These are phyloP conservation scores for Colletotrichum sp. DNA, from an alignment of 2,329 filamentous ascomycete species.

Conservation along the genomic window DNA sequence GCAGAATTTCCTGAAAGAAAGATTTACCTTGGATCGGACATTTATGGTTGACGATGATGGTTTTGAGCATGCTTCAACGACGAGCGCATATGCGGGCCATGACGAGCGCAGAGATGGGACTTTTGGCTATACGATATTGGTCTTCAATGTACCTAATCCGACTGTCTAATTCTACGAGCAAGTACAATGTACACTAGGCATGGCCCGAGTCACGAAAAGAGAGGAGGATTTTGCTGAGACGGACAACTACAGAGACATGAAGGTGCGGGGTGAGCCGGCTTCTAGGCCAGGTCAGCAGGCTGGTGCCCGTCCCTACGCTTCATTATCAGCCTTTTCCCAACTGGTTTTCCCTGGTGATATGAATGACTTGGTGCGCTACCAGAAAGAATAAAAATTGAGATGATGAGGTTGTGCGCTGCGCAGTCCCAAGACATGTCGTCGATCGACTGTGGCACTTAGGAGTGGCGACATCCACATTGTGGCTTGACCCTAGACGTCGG, in stretches of 20 bases:
- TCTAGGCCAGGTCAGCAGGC: background rate
- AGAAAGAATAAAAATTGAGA: background rate
- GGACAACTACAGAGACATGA: background rate
- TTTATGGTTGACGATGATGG: background rate
- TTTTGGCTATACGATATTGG: background rate
- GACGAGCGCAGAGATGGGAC: background rate
- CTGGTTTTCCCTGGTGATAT: background rate
- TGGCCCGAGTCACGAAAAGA: background rate
- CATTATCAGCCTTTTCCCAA: background rate
- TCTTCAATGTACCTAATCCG: slow-evolving; percentile 5
- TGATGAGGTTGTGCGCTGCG: too few relatives aligned
- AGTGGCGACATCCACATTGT: slow-evolving; percentile 18
- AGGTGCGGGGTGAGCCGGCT: background rate
- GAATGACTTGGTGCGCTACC: background rate
- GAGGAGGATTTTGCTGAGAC: background rate
- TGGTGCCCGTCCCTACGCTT: background rate
- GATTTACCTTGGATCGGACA: background rate
- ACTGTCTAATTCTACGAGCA: background rate
- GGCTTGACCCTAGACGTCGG: background rate
- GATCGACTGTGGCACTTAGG: slow-evolving; percentile 7
- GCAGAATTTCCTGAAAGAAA: background rate
- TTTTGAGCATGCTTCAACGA: background rate
- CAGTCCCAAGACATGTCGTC: slow-evolving; percentile 10
- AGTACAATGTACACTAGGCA: background rate
- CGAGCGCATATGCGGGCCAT: slow-evolving; percentile 7